These are phyloP conservation scores for Trametes villosa DNA, from an alignment of 768 basidiomycete genomes.

Conservation along the genomic window DNA sequence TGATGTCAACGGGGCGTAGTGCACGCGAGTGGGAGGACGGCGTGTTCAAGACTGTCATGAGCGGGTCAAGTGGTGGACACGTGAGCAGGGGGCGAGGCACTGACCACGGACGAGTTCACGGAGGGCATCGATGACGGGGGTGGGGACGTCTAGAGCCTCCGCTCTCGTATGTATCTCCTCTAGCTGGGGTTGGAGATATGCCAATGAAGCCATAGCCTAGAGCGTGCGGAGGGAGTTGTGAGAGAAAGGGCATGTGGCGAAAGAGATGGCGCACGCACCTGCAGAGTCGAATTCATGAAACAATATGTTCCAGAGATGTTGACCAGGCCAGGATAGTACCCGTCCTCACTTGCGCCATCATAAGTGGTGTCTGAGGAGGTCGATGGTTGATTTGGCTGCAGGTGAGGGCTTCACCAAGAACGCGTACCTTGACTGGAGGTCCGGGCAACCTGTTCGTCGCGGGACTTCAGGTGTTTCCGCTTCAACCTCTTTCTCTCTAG, in stretches of 20 bases:
- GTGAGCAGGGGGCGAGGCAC: conserved; percentile 28
- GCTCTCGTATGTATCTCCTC: conserved; percentile 76
- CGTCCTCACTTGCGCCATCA: conserved; percentile 33
- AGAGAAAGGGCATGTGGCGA: neutral
- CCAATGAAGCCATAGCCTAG: conserved; percentile 87
- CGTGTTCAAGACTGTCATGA: conserved; percentile 60
- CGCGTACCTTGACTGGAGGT: conserved; percentile 13
- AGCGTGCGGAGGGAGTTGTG: neutral
- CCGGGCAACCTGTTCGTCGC: conserved; percentile 59
- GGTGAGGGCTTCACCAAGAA: neutral
- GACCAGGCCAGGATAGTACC: conserved; percentile 87
- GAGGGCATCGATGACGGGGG: conserved; percentile 85
- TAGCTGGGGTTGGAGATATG: conserved; percentile 81
- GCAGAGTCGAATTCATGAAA: conserved; percentile 96
- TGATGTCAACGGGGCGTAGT: conserved; percentile 74
- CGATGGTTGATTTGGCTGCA: neutral
- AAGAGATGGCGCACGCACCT: conserved; percentile 49
- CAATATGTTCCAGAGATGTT: conserved; percentile 97
- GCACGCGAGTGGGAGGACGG: conserved; percentile 60
- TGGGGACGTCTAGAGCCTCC: conserved; percentile 77
- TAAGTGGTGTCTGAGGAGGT: conserved; percentile 10
- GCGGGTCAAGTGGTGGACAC: conserved; percentile 13
- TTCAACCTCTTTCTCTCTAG: conserved; percentile 45
- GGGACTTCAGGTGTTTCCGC: conserved; percentile 55
- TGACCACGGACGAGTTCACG: conserved; percentile 70